Conservation (phyloP, 2,329 filamentous ascomycete genomes). For the Apiospora arundinis region DNA sequence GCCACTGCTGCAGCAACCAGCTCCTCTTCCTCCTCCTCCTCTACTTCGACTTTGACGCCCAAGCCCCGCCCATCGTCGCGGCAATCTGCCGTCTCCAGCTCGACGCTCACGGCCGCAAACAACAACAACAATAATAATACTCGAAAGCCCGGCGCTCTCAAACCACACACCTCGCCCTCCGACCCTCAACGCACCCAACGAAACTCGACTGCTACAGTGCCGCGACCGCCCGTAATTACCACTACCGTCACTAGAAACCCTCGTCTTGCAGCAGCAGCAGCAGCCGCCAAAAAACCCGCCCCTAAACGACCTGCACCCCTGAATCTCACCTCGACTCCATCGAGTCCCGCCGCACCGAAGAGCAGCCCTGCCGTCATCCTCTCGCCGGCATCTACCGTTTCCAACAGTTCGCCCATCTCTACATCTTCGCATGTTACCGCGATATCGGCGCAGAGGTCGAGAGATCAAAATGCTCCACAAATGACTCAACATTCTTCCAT, state of each 20-base stretch:
- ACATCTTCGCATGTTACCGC: slow-evolving; percentile 12
- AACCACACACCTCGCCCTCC: background rate
- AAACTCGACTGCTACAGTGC: background rate
- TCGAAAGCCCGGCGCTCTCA: background rate
- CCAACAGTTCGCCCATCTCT: slow-evolving; percentile 20
- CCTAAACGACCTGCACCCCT: slow-evolving; percentile 6
- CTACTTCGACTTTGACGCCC: slow-evolving; percentile 4
- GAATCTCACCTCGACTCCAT: background rate
- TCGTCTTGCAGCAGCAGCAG: slow-evolving; percentile 20
- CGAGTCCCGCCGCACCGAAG: background rate
- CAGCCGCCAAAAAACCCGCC: background rate
- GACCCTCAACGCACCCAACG: background rate
- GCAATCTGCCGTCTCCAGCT: slow-evolving; percentile 25
- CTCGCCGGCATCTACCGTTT: slow-evolving; percentile 14
- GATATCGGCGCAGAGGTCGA: slow-evolving; percentile 32
- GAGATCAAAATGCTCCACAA: slow-evolving; percentile 48
- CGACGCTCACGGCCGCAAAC: slow-evolving; percentile 18
- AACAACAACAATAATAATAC: slow-evolving; percentile 5
- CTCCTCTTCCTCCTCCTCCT: background rate
- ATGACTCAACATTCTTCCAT: slow-evolving; percentile 35
- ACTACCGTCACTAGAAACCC: slow-evolving; percentile 22
- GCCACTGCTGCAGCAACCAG: background rate
- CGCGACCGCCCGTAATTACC: slow-evolving; percentile 22
- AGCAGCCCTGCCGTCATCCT: slow-evolving; percentile 2
- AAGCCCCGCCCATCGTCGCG: slow-evolving; percentile 26